phyloP scores from a whole-genome alignment of 176 grass and related monocot genomes.

The Urochloa ruziziensis region DNA sequence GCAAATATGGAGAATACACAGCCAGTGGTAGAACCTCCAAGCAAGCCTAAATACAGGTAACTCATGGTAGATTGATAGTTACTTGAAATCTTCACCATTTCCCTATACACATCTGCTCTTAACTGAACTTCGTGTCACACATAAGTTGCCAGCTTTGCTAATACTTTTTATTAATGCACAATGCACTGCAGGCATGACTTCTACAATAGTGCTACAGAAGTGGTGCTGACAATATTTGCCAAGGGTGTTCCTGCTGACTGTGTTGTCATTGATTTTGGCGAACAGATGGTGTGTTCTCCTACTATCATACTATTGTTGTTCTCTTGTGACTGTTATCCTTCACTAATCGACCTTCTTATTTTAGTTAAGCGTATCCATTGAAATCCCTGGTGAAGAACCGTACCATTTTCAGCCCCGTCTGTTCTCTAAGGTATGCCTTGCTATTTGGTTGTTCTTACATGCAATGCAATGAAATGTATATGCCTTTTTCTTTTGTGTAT shows the following conservation, averaged over 20 bases:
- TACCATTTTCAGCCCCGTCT: conserved; percentile 78
- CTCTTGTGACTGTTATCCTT: neutral
- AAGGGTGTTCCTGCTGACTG: conserved; percentile 69
- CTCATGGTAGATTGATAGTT: neutral
- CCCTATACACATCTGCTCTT: neutral
- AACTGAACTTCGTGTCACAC: neutral
- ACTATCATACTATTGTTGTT: conserved; percentile 12
- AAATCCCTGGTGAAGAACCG: conserved; percentile 56
- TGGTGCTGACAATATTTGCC: conserved; percentile 75
- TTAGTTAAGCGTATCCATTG: conserved; percentile 77
- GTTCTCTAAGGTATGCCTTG: conserved; percentile 57
- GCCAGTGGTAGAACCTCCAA: conserved; percentile 46
- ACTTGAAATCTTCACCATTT: neutral
- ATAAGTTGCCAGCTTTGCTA: neutral
- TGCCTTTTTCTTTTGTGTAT: neutral
- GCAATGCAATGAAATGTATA: neutral
- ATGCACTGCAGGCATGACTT: conserved; percentile 67
- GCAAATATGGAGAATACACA: conserved; percentile 29
- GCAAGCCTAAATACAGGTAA: conserved; percentile 80
- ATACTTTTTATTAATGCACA: conserved; percentile 5
- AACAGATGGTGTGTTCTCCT: conserved; percentile 75
- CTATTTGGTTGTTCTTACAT: neutral
- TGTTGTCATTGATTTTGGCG: conserved; percentile 73
- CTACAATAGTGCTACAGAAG: conserved; percentile 67
- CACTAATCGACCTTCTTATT: conserved; percentile 20